Evolutionary conservation across 306 rosid genomes (phyloP), one percentile per base, ranked within the genome.

Genomic region (Comarum palustre): DNA sequence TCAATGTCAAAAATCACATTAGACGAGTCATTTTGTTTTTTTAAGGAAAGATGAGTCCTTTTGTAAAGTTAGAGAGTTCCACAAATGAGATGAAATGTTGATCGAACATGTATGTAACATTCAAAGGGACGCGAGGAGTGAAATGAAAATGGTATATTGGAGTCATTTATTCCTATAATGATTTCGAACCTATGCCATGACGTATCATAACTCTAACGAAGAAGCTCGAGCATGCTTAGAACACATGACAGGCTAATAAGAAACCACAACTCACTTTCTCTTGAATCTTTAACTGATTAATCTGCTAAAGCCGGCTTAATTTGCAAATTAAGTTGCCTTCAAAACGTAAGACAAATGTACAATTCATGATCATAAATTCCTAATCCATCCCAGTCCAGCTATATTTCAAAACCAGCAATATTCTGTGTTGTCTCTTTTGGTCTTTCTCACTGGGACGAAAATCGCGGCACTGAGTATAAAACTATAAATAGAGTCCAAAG

Each of bases 391-490:
- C 24, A 32, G 66, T 60, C 38, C 65, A 29, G n/a, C 65, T 55
- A 34, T 22, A 43, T 42, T 66, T 42, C 12, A 13, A 64, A 27
- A 41, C 12, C 27, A 36, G 29, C 43, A 11, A 31, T 5, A 19
- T 31, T 3, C 20, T 19, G 42, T 60, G 42, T 2, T 31, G 66
- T 27, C 66, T 32, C 5, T 24, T 69, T 32, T 5, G 13, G 20
- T 32, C 1, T 55, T 62, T 13, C 17, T 8, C 11, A 71, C 34
- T 25, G 14, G 16, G 13, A 72, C 75, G 74, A 79, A 78, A 82
- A 39, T 51, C 79, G 74, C 84, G 84, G 84, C 76, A 72, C 71
- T 31, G 29, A 6, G 5, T 41, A 58, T 39, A 51, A 72, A 77
- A 6, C 3, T 41, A 58, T 39, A 51, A 72, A 77, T 68, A 81